Evolutionary conservation across 1,139 yeast genomes (phyloP), one percentile per base, ranked within the genome.

Genomic region (Kodamaea ohmeri): DNA sequence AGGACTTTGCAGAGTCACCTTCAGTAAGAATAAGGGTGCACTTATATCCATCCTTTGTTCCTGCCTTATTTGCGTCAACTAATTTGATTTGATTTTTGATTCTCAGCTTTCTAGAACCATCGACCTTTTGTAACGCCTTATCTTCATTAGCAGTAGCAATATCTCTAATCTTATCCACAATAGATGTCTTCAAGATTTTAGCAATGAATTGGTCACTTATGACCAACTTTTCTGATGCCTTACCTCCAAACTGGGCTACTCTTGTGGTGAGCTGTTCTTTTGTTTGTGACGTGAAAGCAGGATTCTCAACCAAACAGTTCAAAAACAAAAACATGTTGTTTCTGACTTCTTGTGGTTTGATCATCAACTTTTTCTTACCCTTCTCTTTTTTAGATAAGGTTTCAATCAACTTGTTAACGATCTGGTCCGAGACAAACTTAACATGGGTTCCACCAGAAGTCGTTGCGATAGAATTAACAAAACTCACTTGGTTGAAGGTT

Each of bases 361-460:
- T 79, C 60, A 81, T 81, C 25, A 87, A 79, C 41, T 71, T 71
- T 48, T 80, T 82, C 56, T 85, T 86, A 43, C 78, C 79, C 57
- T 80, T 84, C 63, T 85, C 89, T 55, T 81, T 87, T 52, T 89
- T 76, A 25, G 73, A 67, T 16, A 87, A 87, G 21, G 81, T 66
- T 26, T 88, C 83, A 25, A 67, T 58, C 39, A 71, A 55, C 56
- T 86, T 88, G 42, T 73, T 76, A 19, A 87, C 83, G 40, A 94
- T 76, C 63, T 90, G 89, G 59, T 92, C 97, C 4, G 94, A 72
- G 32, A 90, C 76, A 56, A 83, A 81, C 51, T 83, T 88, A 28
- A 90, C 95, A 60, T 94, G 99, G 0, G 98, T 86, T 49, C 99
- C 99, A 44, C 98, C 99, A 1, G 90, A 70, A 0, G 98, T 92